These are phyloP conservation scores for Yueomyces sinensis DNA, from an alignment of 805 yeast genomes.

Conservation along the genomic window DNA sequence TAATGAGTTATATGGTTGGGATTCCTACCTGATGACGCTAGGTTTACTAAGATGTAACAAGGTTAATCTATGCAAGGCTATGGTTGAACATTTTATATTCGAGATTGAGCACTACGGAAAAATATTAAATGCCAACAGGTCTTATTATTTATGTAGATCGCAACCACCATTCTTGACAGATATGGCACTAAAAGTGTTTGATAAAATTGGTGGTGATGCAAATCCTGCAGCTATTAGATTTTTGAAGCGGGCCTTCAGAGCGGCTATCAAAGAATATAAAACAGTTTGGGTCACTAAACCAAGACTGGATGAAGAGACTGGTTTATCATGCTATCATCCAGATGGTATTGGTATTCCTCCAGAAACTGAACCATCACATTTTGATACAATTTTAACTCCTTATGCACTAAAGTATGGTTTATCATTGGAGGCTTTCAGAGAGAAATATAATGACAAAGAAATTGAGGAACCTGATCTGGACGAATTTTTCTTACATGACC, in stretches of 20 bases:
- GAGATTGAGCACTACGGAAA: constrained; percentile 87
- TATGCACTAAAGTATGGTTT: constrained; percentile 51
- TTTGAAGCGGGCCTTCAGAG: constrained; percentile 46
- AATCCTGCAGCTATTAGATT: constrained; percentile 44
- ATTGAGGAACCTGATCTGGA: constrained; percentile 73
- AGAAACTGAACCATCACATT: constrained; percentile 87
- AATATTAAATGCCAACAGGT: constrained; percentile 85
- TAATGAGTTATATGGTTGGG: constrained; percentile 97
- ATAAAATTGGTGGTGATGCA: constrained; percentile 38
- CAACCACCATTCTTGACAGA: constrained; percentile 97
- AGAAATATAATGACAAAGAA: constrained; percentile 51
- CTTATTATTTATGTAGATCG: constrained; percentile 80
- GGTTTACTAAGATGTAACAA: constrained; percentile 63
- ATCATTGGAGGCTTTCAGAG: constrained; percentile 48
- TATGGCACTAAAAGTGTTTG: constrained; percentile 63
- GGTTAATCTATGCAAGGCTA: constrained; percentile 65
- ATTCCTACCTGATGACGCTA: constrained; percentile 80
- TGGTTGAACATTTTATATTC: constrained; percentile 85
- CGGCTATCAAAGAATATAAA: constrained; percentile 79
- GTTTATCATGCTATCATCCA: constrained; percentile 83
- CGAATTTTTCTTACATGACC: constrained; percentile 77
- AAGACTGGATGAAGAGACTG: constrained; percentile 57
- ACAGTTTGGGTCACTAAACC: constrained; percentile 71
- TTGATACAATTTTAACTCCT: constrained; percentile 54
- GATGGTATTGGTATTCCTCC: constrained; percentile 92